phyloP scores from a whole-genome alignment of 345 rosid genomes.

The Xanthoceras sorbifolium region DNA sequence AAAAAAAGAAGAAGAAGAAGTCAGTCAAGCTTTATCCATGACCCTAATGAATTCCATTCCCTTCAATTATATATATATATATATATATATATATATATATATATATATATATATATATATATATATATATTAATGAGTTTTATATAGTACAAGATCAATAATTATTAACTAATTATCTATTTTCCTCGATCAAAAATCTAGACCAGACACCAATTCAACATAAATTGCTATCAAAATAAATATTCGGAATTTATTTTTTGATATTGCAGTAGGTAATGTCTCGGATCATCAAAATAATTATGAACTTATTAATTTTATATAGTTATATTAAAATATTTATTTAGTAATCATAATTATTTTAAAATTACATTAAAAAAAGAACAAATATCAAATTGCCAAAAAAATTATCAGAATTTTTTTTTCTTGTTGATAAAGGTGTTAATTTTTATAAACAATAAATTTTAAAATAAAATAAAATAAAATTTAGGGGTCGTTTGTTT shows the following conservation, averaged over 20 bases:
- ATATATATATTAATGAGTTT: background rate
- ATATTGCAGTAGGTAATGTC: no score
- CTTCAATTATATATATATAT: background rate
- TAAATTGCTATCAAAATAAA: background rate
- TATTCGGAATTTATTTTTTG: no score
- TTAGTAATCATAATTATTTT: background rate
- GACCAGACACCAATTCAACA: background rate
- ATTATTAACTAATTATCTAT: background rate
- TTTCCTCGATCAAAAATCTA: background rate
- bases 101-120: background rate
- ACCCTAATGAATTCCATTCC: background rate
- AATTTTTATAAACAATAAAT: no score
- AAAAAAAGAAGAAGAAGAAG: no score
- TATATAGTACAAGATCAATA: background rate
- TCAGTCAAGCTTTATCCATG: background rate
- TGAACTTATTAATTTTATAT: background rate
- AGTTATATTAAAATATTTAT: background rate
- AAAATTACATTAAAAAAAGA: background rate
- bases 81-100: background rate
- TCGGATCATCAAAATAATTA: no score
- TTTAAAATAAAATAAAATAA: no score
- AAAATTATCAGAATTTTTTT: no score
- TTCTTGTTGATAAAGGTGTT: no score
- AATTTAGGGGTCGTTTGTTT: no score
- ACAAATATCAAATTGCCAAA: background rate